A percentile compares a stretch with the other conserved stretches of the same genome.
Evolutionary conservation across 441 rosid species (phyloP).

Genomic region (Adansonia grandidieri): DNA sequence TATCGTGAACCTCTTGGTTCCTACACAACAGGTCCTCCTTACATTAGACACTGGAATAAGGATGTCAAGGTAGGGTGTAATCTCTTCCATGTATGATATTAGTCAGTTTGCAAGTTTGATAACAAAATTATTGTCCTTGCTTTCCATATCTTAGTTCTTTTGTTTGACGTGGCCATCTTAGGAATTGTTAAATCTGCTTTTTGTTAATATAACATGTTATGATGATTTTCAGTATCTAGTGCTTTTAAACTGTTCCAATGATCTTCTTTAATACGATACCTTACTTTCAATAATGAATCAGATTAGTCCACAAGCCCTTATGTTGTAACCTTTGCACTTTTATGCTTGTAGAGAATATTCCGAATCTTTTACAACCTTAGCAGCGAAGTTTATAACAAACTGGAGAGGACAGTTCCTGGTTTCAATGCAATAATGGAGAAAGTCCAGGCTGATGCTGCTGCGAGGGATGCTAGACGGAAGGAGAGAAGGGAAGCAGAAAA

Average conservation of each 20-base stretch:
- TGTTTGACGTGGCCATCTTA: not conserved
- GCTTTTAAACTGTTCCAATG: not conserved
- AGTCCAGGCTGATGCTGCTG: slow-evolving; percentile 45
- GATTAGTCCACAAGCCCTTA: slow-evolving; percentile 10
- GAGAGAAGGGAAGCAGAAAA: slow-evolving; percentile 45
- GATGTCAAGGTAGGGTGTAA: slow-evolving; percentile 52
- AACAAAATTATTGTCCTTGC: not conserved
- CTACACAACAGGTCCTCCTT: slow-evolving; percentile 79
- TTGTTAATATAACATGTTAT: not conserved
- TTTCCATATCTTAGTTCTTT: not conserved
- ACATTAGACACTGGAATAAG: slow-evolving; percentile 67
- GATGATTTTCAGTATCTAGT: not conserved
- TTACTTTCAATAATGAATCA: slow-evolving; percentile 5
- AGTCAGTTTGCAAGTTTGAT: not conserved
- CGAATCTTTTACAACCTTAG: slow-evolving; percentile 47
- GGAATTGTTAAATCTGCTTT: not conserved
- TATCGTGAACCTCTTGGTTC: slow-evolving; percentile 84
- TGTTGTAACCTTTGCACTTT: slow-evolving; percentile 4
- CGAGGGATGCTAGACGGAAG: slow-evolving; percentile 41
- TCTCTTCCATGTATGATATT: not conserved
- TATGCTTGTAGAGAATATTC: slow-evolving; percentile 50
- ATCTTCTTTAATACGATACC: not conserved
- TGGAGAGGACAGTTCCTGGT: slow-evolving; percentile 62
- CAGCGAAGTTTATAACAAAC: slow-evolving; percentile 37
- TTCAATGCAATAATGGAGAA: slow-evolving; percentile 54